Conservation (phyloP, 2,329 filamentous ascomycete species). For the Mycosphaerelloides madeirae region DNA sequence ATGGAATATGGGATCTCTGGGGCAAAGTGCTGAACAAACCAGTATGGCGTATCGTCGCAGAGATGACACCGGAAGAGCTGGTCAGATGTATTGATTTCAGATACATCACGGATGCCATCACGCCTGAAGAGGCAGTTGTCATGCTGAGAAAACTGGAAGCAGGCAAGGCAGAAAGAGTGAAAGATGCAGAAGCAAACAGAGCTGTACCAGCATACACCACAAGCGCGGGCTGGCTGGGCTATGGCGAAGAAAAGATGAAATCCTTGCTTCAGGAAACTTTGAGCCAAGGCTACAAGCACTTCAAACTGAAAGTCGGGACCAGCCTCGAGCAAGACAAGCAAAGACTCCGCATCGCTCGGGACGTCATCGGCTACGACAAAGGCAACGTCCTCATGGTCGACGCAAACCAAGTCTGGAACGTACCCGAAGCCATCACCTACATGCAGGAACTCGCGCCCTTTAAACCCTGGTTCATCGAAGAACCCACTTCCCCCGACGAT, state of each 20-base stretch:
- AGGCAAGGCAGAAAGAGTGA: slow-evolving; percentile 66
- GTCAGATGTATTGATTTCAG: slow-evolving; percentile 88
- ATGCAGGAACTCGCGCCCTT: slow-evolving; percentile 79
- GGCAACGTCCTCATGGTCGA: slow-evolving; percentile 89
- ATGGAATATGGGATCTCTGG: slow-evolving; percentile 95
- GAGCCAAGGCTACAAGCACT: slow-evolving; percentile 71
- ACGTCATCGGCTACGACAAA: slow-evolving; percentile 75
- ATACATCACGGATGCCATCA: slow-evolving; percentile 91
- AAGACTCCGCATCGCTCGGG: slow-evolving; percentile 67
- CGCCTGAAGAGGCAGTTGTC: slow-evolving; percentile 72
- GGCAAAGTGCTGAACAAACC: slow-evolving; percentile 80
- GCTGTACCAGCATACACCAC: slow-evolving; percentile 91
- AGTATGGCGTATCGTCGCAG: slow-evolving; percentile 83
- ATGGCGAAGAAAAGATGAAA: slow-evolving; percentile 83
- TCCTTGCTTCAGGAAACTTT: slow-evolving; percentile 68
- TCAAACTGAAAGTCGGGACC: slow-evolving; percentile 85
- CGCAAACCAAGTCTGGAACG: slow-evolving; percentile 86
- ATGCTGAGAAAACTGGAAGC: slow-evolving; percentile 62
- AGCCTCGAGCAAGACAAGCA: slow-evolving; percentile 66
- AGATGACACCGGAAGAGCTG: slow-evolving; percentile 84
- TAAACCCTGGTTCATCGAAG: slow-evolving; percentile 82
- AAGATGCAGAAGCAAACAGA: slow-evolving; percentile 65
- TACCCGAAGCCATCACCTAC: slow-evolving; percentile 81
- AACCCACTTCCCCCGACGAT: slow-evolving; percentile 86
- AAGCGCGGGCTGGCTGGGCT: slow-evolving; percentile 86